Evolutionary conservation across 208 protist species (phyloP), one percentile per base, ranked within the genome.

Genomic region (Trypanosoma brucei): DNA sequence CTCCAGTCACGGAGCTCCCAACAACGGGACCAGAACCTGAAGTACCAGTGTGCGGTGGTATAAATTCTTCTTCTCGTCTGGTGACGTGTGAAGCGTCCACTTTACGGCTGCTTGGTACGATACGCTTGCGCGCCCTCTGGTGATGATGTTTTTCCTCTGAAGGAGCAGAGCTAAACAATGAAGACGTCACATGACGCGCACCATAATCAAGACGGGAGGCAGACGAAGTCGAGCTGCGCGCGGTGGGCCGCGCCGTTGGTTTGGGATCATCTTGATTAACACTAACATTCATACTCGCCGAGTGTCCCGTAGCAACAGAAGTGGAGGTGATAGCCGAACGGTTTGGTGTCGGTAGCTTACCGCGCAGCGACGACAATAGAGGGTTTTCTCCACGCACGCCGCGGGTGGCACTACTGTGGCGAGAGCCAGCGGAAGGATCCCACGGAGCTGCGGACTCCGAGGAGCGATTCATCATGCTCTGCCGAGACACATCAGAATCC

Each of bases 371-470:
- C 22, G 62, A 70, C 7, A 93, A 69, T 3, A 93, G 77, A 4
- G 87, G 87, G 62, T 93, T 93, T 3, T 89, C 82, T 22, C 60
- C 71, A 11, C 78, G 74, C 0, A 54, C 53, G 36, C 36, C 69
- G 55, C 30, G 70, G 69, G 8, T 60, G 82, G 40, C 71, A 71
- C 74, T 79, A n/a, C 68, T 64, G 35, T 66, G 76, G 63, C 74
- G 60, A n/a, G 56, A 68, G 3, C 63, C 65, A 48, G 55, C 68
- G 34, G 61, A 48, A 31, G 86, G 83, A 50, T 93, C 76, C 84
- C 86, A 93, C 39, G 81, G 75, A 36, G 73, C 60, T 2, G 78
- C 78, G 36, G 83, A 88, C 31, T 93, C 86, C n/a, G 74, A 63
- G 35, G 86, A 93, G 39, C 60, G 71, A 59, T 85, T 78, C 44